phyloP scores from a whole-genome alignment of 768 basidiomycete species.

The Plicaturopsis crispa region DNA sequence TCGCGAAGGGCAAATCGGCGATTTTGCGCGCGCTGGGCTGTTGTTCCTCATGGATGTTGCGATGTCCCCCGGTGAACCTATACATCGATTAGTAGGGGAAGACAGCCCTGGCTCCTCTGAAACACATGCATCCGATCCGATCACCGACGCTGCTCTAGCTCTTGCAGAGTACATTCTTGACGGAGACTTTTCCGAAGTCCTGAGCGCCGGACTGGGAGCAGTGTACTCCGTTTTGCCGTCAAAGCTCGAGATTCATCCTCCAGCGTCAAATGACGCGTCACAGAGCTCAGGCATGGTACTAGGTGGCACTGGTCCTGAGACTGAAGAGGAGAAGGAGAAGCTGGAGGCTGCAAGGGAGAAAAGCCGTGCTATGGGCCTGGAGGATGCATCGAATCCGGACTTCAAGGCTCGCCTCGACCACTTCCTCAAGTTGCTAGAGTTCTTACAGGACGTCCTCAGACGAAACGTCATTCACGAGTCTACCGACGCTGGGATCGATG shows the following conservation, averaged over 20 bases:
- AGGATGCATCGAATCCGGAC: conserved; percentile 66
- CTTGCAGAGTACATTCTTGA: conserved; percentile 91
- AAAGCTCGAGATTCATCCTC: conserved; percentile 67
- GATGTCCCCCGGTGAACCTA: conserved; percentile 68
- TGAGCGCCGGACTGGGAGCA: conserved; percentile 88
- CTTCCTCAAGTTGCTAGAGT: conserved; percentile 86
- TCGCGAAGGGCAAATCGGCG: conserved; percentile 88
- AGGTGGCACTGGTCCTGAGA: conserved; percentile 50
- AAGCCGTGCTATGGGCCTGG: conserved; percentile 57
- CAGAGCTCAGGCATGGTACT: conserved; percentile 60
- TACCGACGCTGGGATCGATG: conserved; percentile 37
- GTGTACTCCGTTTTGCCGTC: conserved; percentile 88
- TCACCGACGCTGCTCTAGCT: conserved; percentile 78
- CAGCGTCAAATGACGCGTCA: conserved; percentile 27
- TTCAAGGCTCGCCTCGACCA: conserved; percentile 80
- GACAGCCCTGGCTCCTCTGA: conserved; percentile 20
- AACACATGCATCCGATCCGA: conserved; percentile 45
- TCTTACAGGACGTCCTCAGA: conserved; percentile 81
- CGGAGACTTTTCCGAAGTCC: conserved; percentile 97
- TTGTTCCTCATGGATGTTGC: conserved; percentile 95
- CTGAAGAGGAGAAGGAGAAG: conserved; percentile 48
- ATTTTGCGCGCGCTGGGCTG: conserved; percentile 86
- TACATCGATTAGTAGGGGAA: conserved; percentile 30
- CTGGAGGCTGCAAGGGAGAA: conserved; percentile 41
- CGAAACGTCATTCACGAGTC: conserved; percentile 44